Base-by-base conservation (phyloP, 2,329 filamentous ascomycete genomes). In the Immersiporthe knoxdaviesiana region DNA sequence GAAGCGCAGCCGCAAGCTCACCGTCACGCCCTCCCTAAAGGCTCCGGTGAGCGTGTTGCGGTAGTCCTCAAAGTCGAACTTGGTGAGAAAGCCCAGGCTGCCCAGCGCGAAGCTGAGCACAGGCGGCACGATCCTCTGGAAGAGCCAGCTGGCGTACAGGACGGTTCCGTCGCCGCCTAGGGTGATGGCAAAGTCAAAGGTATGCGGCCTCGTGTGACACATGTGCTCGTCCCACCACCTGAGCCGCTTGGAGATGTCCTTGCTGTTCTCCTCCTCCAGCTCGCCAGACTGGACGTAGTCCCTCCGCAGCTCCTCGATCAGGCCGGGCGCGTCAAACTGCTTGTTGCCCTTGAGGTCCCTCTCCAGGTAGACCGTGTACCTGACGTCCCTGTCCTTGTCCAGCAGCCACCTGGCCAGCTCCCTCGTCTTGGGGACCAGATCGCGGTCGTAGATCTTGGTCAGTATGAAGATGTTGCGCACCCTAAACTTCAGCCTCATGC, bases 151-250 rank as follows among this genome's bases (percentile, higher is more conserved):
- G 4, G 95, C 92, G 77, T 97, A 98, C 14, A 99, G 84, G 8
- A 99, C 95, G 0, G 96, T 99, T n/a, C 96, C 96, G 77, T 99
- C 96, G 16, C 96, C 96, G 63, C 94, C 94, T 3, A 97, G 86
- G 0, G 95, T 97, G 61, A 99, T 88, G 65, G 97, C 90, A 76
- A 99, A 97, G 79, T 99, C 96, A 77, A 98, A 97, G 0, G 89
- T 91, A 74, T 97, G 93, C 4, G 95, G 95, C 70, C 90, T 87
- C 54, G 88, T 85, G 62, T 86, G 86, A 74, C 94, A 97, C 76
- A 97, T 89, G 67, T 90, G 85, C 70, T 92, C 88, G 59, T 91
- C 90, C 96, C 96, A 99, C 79, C 91, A 97, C 69, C 89, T 88
- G 62, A 99, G 79, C 8, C 94, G 85, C 61, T 77, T 80, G 11